phyloP scores from a whole-genome alignment of 805 yeast genomes.

The Candida nanaspora region DNA sequence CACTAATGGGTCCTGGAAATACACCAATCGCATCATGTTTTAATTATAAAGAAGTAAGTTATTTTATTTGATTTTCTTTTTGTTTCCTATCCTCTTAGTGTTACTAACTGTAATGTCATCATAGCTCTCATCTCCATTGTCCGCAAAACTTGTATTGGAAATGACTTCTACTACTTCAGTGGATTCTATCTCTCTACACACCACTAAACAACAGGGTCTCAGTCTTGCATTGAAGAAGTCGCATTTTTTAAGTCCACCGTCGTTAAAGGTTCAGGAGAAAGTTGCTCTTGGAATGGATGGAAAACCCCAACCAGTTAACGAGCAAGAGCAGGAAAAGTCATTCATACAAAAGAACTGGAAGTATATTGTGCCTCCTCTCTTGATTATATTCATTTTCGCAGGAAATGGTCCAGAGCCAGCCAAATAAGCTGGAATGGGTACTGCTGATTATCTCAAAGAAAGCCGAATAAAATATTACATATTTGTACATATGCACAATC shows the following conservation, averaged over 20 bases:
- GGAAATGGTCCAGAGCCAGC: background rate
- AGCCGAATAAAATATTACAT: too few relatives aligned
- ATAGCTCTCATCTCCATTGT: slow-evolving; percentile 11
- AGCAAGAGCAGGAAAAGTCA: slow-evolving; percentile 24
- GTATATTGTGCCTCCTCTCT: slow-evolving; percentile 45
- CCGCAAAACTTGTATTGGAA: slow-evolving; percentile 11
- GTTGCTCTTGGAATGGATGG: slow-evolving; percentile 7
- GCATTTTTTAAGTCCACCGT: slow-evolving; percentile 6
- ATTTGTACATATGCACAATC: too few relatives aligned
- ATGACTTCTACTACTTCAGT: background rate
- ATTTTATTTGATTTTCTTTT: too few relatives aligned
- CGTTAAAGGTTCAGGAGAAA: slow-evolving; percentile 4
- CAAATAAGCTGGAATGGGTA: too few relatives aligned
- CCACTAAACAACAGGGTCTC: background rate
- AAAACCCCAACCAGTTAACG: slow-evolving; percentile 2
- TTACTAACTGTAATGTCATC: too few relatives aligned
- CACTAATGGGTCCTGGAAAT: slow-evolving; percentile 3
- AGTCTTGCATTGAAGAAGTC: slow-evolving; percentile 5
- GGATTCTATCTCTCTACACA: slow-evolving; percentile 3
- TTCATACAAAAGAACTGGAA: slow-evolving; percentile 59
- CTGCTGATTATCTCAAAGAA: too few relatives aligned
- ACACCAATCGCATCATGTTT: slow-evolving; percentile 11
- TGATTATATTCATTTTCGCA: slow-evolving; percentile 10
- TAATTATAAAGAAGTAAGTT: slow-evolving; percentile 13
- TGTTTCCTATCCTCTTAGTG: background rate